These are phyloP conservation scores for Phytophthora crassamura DNA, from an alignment of 352 stramenopile species.

Conservation along the genomic window DNA sequence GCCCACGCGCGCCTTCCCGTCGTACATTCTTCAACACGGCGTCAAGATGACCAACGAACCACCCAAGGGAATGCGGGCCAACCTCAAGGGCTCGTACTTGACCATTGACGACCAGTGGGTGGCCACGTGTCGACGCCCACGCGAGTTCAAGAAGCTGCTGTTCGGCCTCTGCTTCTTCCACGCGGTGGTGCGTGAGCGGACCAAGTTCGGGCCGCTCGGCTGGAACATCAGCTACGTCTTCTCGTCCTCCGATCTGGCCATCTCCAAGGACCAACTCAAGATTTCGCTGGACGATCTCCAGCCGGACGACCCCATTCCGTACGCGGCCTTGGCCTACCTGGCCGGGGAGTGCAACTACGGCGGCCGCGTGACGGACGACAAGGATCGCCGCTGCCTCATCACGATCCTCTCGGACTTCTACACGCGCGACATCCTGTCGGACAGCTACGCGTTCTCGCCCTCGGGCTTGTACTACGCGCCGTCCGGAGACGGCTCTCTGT, in stretches of 20 bases:
- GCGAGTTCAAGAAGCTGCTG: slow-evolving; percentile 86
- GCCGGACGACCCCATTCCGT: slow-evolving; percentile 77
- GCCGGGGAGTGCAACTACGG: slow-evolving; percentile 96
- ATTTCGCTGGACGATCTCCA: slow-evolving; percentile 82
- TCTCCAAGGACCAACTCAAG: slow-evolving; percentile 88
- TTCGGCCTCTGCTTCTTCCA: slow-evolving; percentile 95
- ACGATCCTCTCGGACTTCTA: slow-evolving; percentile 91
- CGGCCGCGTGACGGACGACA: slow-evolving; percentile 94
- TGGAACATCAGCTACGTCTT: slow-evolving; percentile 94
- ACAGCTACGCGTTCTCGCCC: slow-evolving; percentile 83
- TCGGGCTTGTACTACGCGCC: slow-evolving; percentile 88
- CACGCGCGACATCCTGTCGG: slow-evolving; percentile 72
- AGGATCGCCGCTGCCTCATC: slow-evolving; percentile 90
- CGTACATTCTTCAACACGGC: slow-evolving; percentile 93
- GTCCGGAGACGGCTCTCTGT: slow-evolving; percentile 43
- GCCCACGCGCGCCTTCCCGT: slow-evolving; percentile 93
- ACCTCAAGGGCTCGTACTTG: slow-evolving; percentile 93
- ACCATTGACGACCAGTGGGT: slow-evolving; percentile 85
- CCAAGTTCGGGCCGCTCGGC: slow-evolving; percentile 84
- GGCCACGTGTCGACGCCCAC: slow-evolving; percentile 57
- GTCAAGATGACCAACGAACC: slow-evolving; percentile 98
- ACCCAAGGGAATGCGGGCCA: slow-evolving; percentile 94
- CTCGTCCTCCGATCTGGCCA: slow-evolving; percentile 83
- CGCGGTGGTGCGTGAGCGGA: slow-evolving; percentile 83
- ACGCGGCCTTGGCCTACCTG: slow-evolving; percentile 92